phyloP scores from a whole-genome alignment of 129 eudicot species.

The Pulicaria dysenterica region DNA sequence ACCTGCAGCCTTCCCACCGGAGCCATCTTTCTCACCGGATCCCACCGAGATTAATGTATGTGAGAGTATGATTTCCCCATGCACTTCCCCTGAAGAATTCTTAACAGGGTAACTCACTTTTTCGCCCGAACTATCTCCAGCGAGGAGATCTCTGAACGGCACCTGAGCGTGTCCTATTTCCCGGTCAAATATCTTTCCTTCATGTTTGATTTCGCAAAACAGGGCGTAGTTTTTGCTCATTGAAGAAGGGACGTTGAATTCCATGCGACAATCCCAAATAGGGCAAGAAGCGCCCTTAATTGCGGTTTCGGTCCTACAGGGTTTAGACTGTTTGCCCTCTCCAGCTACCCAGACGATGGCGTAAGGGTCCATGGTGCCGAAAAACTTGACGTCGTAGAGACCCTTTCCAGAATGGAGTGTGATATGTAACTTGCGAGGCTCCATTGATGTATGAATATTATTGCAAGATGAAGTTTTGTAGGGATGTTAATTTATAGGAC shows the following conservation, averaged over 20 bases:
- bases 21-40: not conserved
- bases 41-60: not conserved
- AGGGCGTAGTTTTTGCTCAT: not conserved
- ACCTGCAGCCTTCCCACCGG: not conserved
- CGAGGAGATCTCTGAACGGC: conserved; percentile 16
- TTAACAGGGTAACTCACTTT: conserved; percentile 21
- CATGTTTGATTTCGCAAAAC: conserved; percentile 16
- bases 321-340: not conserved
- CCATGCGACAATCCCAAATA: conserved; percentile 13
- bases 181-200: not conserved
- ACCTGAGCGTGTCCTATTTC: conserved; percentile 5
- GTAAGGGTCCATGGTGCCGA: conserved; percentile 26
- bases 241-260: not conserved
- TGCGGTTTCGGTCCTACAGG: not conserved
- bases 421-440: not conserved
- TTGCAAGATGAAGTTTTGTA: too few relatives aligned
- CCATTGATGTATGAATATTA: not conserved
- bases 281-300: not conserved
- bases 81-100: not conserved
- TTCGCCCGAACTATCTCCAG: conserved; percentile 9
- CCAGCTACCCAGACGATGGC: conserved; percentile 11
- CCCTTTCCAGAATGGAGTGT: conserved; percentile 11
- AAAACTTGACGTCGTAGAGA: not conserved
- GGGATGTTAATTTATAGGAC: too few relatives aligned
- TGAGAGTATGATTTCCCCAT: conserved; percentile 14